Evolutionary conservation across 495 filamentous ascomycete genomes (phyloP), one percentile per base, ranked within the genome.

Genomic region (Ramalina peruviana): DNA sequence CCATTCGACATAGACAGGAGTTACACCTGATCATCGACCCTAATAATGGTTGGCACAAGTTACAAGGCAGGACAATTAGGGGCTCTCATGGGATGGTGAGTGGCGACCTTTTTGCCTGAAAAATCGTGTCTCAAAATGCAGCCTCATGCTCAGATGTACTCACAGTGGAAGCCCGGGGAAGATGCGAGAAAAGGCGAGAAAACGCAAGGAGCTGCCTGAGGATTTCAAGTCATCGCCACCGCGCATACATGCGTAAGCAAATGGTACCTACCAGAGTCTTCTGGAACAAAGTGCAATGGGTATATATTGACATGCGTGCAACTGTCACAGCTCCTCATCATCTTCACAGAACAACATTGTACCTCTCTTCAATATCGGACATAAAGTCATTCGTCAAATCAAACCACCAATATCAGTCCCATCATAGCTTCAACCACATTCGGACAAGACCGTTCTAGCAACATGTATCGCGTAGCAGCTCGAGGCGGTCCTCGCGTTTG

Each of bases 391-490:
- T 21, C 19, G 39, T 13, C 17, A 1, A 2, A 45, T 15, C 16
- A 40, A 44, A 54, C 4, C 26, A 13, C 19, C 7, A 25, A 37
- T 19, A 30, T 19, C 3, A 26, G 10, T 13, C 30, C 12, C 30
- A 33, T 33, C 4, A 39, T 43, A 25, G 11, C 6, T 40, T 21
- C 25, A 26, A 21, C 45, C 19, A 50, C n/a, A 7, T 11, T 40
- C 20, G 19, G 9, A 49, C 19, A 12, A 21, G 21, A 27, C 30
- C 30, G 5, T 21, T 39, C 21, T 25, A 17, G n/a, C 27, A 48
- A 6, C 33, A 56, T 56, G 54, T 50, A 56, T 21, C 54, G 50
- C 36, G 46, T 53, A 37, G 45, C 54, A 13, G 27, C 36, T 15
- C 54, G 54, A 33, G 16, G n/a, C 6, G 26, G 46, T 20, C 54